Percentiles rank a stretch among this genome's conserved stretches.
These are phyloP conservation scores for Euphorbia corollata DNA, from an alignment of 441 rosid species.

Conservation along the genomic window DNA sequence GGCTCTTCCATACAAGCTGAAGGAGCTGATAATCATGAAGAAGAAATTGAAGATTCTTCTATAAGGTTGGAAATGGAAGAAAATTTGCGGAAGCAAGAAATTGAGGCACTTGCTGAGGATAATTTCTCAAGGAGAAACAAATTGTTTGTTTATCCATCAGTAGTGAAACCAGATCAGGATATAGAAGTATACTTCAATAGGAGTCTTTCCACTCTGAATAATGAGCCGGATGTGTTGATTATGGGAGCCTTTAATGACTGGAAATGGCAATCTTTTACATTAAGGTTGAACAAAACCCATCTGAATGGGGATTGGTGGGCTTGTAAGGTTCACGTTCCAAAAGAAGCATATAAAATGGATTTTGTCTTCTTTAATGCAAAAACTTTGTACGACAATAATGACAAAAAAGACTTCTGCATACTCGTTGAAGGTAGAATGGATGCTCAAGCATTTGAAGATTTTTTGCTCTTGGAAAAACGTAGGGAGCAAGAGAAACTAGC, in stretches of 20 bases:
- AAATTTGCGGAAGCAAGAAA: constrained; percentile 40
- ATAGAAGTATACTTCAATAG: constrained; percentile 67
- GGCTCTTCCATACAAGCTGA: constrained; percentile 26
- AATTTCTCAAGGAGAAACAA: constrained; percentile 39
- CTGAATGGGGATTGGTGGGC: constrained; percentile 83
- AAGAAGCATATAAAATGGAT: constrained; percentile 83
- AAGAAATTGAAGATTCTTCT: constrained; percentile 29
- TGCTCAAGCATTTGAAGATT: constrained; percentile 63
- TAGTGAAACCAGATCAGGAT: constrained; percentile 55
- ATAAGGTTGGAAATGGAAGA: constrained; percentile 32
- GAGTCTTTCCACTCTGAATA: constrained; percentile 49
- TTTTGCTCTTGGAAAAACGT: constrained; percentile 75
- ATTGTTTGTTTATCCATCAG: constrained; percentile 63
- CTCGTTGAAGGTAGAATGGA: constrained; percentile 73
- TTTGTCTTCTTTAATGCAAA: constrained; percentile 87
- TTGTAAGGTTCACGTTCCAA: constrained; percentile 67
- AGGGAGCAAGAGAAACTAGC: constrained; percentile 71
- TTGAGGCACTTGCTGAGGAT: constrained; percentile 49
- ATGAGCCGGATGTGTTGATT: constrained; percentile 59
- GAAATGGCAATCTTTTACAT: constrained; percentile 81
- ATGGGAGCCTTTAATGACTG: constrained; percentile 95
- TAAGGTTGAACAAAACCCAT: constrained; percentile 55
- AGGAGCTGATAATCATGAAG: constrained; percentile 14
- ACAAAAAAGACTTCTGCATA: constrained; percentile 55
- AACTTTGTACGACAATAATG: constrained; percentile 71